Conservation (phyloP, 306 rosid genomes). For the Canavalia ensiformis region DNA sequence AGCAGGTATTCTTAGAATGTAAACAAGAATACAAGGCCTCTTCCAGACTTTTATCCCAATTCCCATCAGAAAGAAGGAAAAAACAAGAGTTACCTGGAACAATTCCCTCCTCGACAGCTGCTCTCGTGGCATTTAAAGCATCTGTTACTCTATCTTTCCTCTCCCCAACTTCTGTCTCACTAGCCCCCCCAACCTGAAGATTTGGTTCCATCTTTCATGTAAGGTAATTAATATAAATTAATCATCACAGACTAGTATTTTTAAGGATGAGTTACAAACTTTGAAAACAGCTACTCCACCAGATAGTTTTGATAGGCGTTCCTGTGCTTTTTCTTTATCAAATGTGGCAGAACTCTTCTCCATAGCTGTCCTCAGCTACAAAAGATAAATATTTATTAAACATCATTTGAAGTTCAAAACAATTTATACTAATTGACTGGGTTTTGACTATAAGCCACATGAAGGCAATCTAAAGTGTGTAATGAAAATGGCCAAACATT, state of each 20-base stretch:
- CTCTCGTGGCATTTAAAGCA: conserved; percentile 93
- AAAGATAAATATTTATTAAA: conserved; percentile 37
- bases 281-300: conserved; percentile 98
- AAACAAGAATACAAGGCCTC: neutral
- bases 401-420: conserved; percentile 7
- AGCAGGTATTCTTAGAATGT: conserved; percentile 1
- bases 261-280: conserved; percentile 57
- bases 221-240: conserved; percentile 8
- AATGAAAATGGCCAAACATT: conserved; percentile 13
- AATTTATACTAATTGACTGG: neutral
- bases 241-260: conserved; percentile 40
- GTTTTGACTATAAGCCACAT: conserved; percentile 22
- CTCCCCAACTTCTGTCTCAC: conserved; percentile 94
- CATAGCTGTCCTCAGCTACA: conserved; percentile 79
- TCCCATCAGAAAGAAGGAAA: conserved; percentile 6
- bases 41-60: neutral
- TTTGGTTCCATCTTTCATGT: conserved; percentile 44
- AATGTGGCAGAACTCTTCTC: conserved; percentile 76
- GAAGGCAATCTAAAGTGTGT: conserved; percentile 33
- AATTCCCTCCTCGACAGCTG: conserved; percentile 98
- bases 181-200: conserved; percentile 91
- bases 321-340: conserved; percentile 97
- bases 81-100: conserved; percentile 71
- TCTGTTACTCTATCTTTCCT: conserved; percentile 98
- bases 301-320: conserved; percentile 87